These are phyloP conservation scores for Canavalia gladiata DNA, from an alignment of 306 rosid genomes.

Conservation along the genomic window DNA sequence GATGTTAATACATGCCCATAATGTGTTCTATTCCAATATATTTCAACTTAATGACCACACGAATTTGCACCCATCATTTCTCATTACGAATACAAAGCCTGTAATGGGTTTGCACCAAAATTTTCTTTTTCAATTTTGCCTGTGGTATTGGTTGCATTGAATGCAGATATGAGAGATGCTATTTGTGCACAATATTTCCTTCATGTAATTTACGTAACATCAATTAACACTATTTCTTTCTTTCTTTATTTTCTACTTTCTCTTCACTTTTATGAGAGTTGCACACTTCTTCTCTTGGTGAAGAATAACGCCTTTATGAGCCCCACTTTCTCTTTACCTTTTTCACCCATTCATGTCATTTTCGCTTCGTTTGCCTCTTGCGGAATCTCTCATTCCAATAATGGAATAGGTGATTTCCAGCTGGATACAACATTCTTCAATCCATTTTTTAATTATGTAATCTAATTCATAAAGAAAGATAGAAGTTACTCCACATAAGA, in stretches of 20 bases:
- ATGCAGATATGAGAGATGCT: no score
- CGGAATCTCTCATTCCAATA: constrained; percentile 43
- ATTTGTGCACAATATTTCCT: no score
- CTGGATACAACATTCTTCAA: constrained; percentile 37
- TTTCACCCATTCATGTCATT: constrained; percentile 29
- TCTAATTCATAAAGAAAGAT: no score
- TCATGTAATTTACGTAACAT: constrained; percentile 12
- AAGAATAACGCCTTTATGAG: constrained; percentile 19
- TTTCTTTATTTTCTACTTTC: background rate
- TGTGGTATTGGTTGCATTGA: no score
- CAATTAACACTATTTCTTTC: background rate
- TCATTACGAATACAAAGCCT: no score
- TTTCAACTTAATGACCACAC: no score
- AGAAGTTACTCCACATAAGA: no score
- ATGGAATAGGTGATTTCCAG: constrained; percentile 52
- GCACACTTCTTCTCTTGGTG: background rate
- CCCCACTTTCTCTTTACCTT: constrained; percentile 43
- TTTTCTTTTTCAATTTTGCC: no score
- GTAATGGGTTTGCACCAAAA: no score
- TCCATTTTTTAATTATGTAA: background rate
- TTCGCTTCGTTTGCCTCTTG: constrained; percentile 39
- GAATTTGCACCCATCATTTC: no score
- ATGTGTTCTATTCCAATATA: no score
- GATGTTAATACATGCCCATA: no score
- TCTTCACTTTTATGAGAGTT: background rate